Evolutionary conservation across 306 rosid species (phyloP), one percentile per base, ranked within the genome.

Genomic region (Prunus mume): DNA sequence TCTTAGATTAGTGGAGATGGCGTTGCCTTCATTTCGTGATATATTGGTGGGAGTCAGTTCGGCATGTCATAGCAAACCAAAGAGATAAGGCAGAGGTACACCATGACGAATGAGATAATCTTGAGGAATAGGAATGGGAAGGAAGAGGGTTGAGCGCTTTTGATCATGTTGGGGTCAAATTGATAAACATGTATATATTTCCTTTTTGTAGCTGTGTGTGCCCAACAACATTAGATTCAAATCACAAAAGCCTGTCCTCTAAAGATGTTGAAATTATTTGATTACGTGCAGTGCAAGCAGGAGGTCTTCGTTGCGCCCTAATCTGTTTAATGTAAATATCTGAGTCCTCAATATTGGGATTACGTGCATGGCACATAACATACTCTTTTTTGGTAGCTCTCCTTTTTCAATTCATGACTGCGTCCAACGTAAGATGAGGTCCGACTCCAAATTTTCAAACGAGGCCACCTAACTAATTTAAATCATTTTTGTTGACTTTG

Each of bases 31-130:
- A 25, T 25, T 57, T 73, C 12, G 14, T 19, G 6, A 30, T 0
- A 46, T 61, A 46, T 61, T 73, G 47, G 60, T 13, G 12, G 46
- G 77, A 27, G 77, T 61, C 77, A 73, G 49, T 45, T 73, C 77
- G 62, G 60, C 30, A 3, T 46, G 77, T 73, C 77, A 60, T 46
- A 27, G 43, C 77, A 73, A 18, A 60, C 0, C 58, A 47, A 73
- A 61, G 77, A 73, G 69, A 73, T 61, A 73, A 73, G 60, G 60
- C 14, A 22, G 20, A 46, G 22, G 13, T 38, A 45, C 9, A 46
- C 2, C 69, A 46, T 25, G 69, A 46, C 58, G 69, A 61, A n/a
- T n/a, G 5, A 7, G 10, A 14, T 14, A 24, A 58, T 24, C 68
- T 58, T 10, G 12, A 58, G 24, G 4, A 20, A 67, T 14, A 67